phyloP scores from a whole-genome alignment of 768 basidiomycete species.

The Leccinum aurantiacum region DNA sequence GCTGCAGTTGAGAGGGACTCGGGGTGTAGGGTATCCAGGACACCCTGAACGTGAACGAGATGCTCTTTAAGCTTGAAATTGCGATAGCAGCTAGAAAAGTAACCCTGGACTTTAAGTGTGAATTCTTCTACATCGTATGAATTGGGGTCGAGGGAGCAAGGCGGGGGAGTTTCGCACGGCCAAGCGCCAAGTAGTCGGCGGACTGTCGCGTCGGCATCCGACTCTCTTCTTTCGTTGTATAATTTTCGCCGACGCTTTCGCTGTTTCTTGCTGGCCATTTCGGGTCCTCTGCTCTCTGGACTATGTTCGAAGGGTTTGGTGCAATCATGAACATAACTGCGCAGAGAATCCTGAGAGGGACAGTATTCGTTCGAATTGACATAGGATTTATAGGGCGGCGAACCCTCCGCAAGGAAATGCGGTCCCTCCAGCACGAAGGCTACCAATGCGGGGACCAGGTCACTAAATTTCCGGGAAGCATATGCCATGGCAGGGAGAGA shows the following conservation, averaged over 20 bases:
- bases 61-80: constrained; percentile 18
- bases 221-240: constrained; percentile 6
- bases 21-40: neutral
- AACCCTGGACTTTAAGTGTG: neutral
- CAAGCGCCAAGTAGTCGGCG: neutral
- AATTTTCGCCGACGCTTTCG: constrained; percentile 2
- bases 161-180: neutral
- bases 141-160: neutral
- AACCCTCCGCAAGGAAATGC: constrained; percentile 7
- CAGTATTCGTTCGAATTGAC: constrained; percentile 8
- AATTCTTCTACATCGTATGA: constrained; percentile 9
- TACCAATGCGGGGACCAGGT: constrained; percentile 30
- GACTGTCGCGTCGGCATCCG: constrained; percentile 6
- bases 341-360: constrained; percentile 2
- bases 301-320: constrained; percentile 10
- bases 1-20: neutral
- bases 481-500: constrained; percentile 35
- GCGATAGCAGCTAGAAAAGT: constrained; percentile 20
- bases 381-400: constrained; percentile 18
- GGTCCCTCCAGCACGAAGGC: constrained; percentile 27
- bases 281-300: constrained; percentile 6
- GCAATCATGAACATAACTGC: neutral
- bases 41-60: neutral
- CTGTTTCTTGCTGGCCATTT: neutral
- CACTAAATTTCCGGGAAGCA: constrained; percentile 7